Conservation (phyloP, 495 filamentous ascomycete species). For the Podospora fimiseda region DNA sequence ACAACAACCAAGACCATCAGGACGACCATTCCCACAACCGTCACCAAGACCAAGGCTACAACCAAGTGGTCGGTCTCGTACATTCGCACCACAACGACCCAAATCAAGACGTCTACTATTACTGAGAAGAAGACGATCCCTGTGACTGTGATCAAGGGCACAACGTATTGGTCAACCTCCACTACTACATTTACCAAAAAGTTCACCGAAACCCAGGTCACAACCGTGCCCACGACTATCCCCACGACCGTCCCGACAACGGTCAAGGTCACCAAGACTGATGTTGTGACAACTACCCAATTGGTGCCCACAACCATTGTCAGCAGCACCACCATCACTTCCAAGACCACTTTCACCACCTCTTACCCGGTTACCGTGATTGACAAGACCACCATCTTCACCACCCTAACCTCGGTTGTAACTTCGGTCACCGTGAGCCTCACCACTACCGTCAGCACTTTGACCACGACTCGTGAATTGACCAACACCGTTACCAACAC, state of each 20-base stretch:
- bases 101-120: constrained; percentile 3
- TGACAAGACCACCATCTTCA: constrained; percentile 24
- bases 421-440: constrained; percentile 18
- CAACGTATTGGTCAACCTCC: constrained; percentile 6
- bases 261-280: constrained; percentile 6
- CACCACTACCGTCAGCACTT: constrained; percentile 24
- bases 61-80: neutral
- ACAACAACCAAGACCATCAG: constrained; percentile 16
- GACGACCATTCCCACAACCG: constrained; percentile 13
- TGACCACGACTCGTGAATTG: constrained; percentile 18
- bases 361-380: constrained; percentile 21
- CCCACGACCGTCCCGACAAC: constrained; percentile 2
- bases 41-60: constrained; percentile 1
- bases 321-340: constrained; percentile 6
- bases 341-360: constrained; percentile 17
- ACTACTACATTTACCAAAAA: constrained; percentile 3
- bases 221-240: constrained; percentile 7
- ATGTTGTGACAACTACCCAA: constrained; percentile 8
- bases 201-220: neutral
- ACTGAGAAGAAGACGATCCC: constrained; percentile 7
- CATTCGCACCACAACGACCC: constrained; percentile 6
- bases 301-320: constrained; percentile 15
- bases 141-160: constrained; percentile 6
- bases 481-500: constrained; percentile 20
- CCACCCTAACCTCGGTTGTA: constrained; percentile 13